Evolutionary conservation across 495 filamentous ascomycete genomes (phyloP).

Genomic region (Podospora fimiseda): DNA sequence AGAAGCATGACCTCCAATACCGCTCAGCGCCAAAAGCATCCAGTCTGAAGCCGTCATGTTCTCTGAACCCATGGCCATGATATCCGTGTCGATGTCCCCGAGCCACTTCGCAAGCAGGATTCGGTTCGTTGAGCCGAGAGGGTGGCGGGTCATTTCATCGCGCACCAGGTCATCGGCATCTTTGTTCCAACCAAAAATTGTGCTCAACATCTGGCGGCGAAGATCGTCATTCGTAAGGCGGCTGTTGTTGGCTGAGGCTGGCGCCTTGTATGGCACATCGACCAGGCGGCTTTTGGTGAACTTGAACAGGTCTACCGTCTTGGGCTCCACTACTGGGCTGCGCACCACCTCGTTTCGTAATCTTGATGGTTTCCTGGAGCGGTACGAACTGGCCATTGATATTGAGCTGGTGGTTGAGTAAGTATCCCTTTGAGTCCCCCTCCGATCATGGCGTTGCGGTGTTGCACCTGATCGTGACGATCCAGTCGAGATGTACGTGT

Average conservation of each 20-base stretch:
- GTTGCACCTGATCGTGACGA: constrained; percentile 43
- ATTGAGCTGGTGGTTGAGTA: constrained; percentile 53
- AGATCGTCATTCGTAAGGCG: constrained; percentile 76
- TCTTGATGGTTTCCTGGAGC: constrained; percentile 60
- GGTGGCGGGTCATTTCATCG: constrained; percentile 78
- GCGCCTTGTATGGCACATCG: constrained; percentile 70
- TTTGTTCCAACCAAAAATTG: constrained; percentile 91
- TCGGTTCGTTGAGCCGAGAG: constrained; percentile 61
- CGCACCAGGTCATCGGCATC: constrained; percentile 76
- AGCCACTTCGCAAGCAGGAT: constrained; percentile 89
- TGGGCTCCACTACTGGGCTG: constrained; percentile 53
- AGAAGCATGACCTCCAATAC: constrained; percentile 71
- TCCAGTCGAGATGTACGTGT: constrained; percentile 58
- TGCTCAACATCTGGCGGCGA: constrained; percentile 83
- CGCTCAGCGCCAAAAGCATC: constrained; percentile 92
- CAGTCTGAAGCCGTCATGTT: constrained; percentile 86
- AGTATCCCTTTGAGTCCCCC: constrained; percentile 47
- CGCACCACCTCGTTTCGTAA: constrained; percentile 74
- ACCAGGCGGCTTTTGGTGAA: constrained; percentile 63
- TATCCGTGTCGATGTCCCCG: constrained; percentile 73
- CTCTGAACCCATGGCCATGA: constrained; percentile 72
- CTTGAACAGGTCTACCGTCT: constrained; percentile 61
- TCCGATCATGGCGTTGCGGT: constrained; percentile 25
- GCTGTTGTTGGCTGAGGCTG: constrained; percentile 53
- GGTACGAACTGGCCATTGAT: constrained; percentile 55